Base-by-base conservation (phyloP, 2,329 filamentous ascomycete genomes). In the Paraphoma chrysanthemicola region DNA sequence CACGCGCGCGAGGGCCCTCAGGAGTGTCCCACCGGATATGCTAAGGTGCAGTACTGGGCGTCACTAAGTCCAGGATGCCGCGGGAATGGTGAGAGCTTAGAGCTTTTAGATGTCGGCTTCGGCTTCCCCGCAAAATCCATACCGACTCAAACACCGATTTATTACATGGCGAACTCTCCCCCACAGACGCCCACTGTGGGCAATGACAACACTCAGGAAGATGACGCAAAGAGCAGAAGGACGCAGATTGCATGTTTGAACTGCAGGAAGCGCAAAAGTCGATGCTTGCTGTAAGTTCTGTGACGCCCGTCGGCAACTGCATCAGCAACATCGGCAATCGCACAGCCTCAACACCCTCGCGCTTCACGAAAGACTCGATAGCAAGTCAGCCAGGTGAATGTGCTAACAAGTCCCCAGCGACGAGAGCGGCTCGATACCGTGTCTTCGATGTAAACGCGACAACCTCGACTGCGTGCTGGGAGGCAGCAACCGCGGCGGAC, bases 391-490 rank as follows among this genome's bases (percentile, higher is more conserved):
- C 23, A 23, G 23, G 23, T 2, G 5, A 23, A 23, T 23, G 23
- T 23, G 23, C 23, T 23, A 23, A 23, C 23, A 23, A 5, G 23
- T 23, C 23, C 23, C 0, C 53, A 77, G 74, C 76, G 82, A 79
- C 75, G 83, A 72, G 72, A 78, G 76, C 72, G 82, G 69, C 72
- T 81, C 70, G 68, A 81, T 78, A 29, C 85, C 85, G 28, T 88
- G 85, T 63, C 80, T 84, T 49, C 78, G 85, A 52, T 88, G 85
- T 72, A 81, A 83, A 59, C 81, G 82, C 63, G 84, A 86, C 60
- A 78, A 80, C 54, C 82, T 84, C 50, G 84, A 87, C 57, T 88
- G 85, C 68, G 80, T 87, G 10, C 79, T 87, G 17, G 85, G 84
- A 7, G 82, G 82, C 44, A 86, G 83, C 46, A 87, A 87, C 66